Evolutionary conservation across 192 early-diverging fungal species (phyloP).

Genomic region (Coemansia sp.): DNA sequence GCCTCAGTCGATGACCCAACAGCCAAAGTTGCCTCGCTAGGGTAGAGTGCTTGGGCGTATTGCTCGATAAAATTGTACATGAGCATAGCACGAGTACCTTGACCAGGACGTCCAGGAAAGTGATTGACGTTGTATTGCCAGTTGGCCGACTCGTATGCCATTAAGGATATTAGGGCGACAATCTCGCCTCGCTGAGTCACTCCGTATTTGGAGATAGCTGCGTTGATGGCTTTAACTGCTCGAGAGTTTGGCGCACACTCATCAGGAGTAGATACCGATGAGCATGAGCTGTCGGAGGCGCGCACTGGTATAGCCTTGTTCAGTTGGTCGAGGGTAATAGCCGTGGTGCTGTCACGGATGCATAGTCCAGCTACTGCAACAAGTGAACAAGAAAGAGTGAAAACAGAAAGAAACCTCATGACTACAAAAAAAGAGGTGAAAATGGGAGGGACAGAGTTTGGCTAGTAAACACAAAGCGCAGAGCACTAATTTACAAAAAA

Average conservation of each 20-base stretch:
- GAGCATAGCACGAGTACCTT: slow-evolving; percentile 54
- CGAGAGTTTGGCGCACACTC: slow-evolving; percentile 39
- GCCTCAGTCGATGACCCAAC: slow-evolving; percentile 7
- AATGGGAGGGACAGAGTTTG: background rate
- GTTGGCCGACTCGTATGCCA: slow-evolving; percentile 46
- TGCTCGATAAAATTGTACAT: slow-evolving; percentile 48
- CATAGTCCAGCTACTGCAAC: slow-evolving; percentile 9
- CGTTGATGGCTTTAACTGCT: slow-evolving; percentile 35
- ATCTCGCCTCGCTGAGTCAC: slow-evolving; percentile 38
- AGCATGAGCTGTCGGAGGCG: slow-evolving; percentile 21
- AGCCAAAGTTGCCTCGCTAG: background rate
- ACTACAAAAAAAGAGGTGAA: background rate
- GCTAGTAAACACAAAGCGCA: background rate
- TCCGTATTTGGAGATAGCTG: slow-evolving; percentile 41
- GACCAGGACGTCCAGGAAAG: slow-evolving; percentile 47
- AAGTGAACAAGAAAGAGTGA: background rate
- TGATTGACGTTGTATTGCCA: slow-evolving; percentile 57
- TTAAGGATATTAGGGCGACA: slow-evolving; percentile 42
- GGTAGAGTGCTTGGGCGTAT: slow-evolving; percentile 39
- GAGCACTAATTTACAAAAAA: background rate
- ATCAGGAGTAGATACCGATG: slow-evolving; percentile 9
- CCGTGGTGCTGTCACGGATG: background rate
- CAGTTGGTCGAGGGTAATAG: slow-evolving; percentile 31
- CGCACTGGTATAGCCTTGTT: slow-evolving; percentile 28
- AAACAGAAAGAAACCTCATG: background rate